Evolutionary conservation across 495 filamentous ascomycete genomes (phyloP).

Genomic region (Penicillium manginii): DNA sequence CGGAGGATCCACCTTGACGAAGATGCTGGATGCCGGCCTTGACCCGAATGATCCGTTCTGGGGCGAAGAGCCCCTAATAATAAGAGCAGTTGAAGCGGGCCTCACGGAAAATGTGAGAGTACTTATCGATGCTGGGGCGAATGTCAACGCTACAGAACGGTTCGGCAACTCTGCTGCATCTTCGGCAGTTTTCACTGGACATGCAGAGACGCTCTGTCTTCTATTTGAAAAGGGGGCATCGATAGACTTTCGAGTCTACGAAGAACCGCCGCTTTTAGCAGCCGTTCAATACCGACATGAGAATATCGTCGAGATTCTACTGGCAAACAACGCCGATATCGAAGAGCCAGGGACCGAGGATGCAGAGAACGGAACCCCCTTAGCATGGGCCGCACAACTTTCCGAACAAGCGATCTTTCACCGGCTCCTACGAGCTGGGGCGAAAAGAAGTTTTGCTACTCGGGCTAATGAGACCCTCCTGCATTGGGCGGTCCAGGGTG

Average conservation of each 20-base stretch:
- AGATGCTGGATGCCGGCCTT: conserved; percentile 11
- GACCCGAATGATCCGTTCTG: background rate
- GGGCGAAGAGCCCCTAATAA: background rate
- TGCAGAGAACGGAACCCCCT: conserved; percentile 1
- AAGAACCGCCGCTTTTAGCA: background rate
- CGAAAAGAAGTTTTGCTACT: conserved; percentile 1
- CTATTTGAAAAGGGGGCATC: conserved; percentile 12
- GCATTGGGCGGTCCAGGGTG: conserved; percentile 7
- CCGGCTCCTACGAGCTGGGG: conserved; percentile 8
- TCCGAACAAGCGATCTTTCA: background rate
- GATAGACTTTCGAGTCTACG: background rate
- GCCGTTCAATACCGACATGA: background rate
- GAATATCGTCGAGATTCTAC: conserved; percentile 2
- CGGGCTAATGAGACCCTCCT: background rate
- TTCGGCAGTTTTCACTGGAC: conserved; percentile 5
- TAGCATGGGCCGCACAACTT: conserved; percentile 5
- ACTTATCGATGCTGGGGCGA: conserved; percentile 13
- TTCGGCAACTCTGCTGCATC: background rate
- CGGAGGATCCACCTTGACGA: conserved; percentile 5
- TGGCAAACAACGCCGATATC: conserved; percentile 1
- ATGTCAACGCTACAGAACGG: background rate
- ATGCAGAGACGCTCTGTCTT: background rate
- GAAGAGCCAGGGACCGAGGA: background rate
- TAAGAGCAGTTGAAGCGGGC: background rate
- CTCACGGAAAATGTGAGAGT: conserved; percentile 1